Evolutionary conservation across 164 flowering plant genomes (phyloP), one percentile per base, ranked within the genome.

Genomic region (Vitis labrusca): DNA sequence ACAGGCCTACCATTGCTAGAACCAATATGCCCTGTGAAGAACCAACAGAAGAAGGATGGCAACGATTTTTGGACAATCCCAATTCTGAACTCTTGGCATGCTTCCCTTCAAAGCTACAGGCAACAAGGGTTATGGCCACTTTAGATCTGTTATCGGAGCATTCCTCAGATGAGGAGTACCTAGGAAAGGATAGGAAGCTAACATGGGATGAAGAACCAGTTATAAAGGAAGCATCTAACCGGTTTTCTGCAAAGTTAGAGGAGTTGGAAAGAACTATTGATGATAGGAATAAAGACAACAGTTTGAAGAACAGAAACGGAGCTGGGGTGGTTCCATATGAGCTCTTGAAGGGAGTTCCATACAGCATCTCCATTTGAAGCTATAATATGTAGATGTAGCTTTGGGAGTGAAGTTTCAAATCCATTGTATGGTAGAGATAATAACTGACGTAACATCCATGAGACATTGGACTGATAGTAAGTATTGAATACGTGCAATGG

Each of bases 81-180:
- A 77, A 73, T 17, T 14, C 1, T 14, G 23, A 23, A 1, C 63
- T 83, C 5, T 50, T 83, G 52, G 1, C 13, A 4, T 61, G 63
- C 17, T 78, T 73, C 49, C 83, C 83, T 10, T 64, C 82, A 5
- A 58, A 71, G 50, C n/a, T 76, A 27, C 83, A 82, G 53, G 83
- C 85, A 0, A 65, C 77, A 0, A 70, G 3, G 9, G 63, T 77
- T 44, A 76, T 79, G 80, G 74, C 77, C 0, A 69, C 76, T 3
- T 4, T 78, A 65, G 73, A 76, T 14, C 47, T 74, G 8, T 37
- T 81, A 32, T 81, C 85, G 0, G 71, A 10, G 30, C 82, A 81
- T 44, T 71, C 80, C 1, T 70, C 76, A 0, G 82, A 81, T 15
- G 85, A 81, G 74, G 85, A 79, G 71, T 81, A 79, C 57, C 3